phyloP scores from a whole-genome alignment of 495 filamentous ascomycete genomes.

The Lophiostoma macrostomum region DNA sequence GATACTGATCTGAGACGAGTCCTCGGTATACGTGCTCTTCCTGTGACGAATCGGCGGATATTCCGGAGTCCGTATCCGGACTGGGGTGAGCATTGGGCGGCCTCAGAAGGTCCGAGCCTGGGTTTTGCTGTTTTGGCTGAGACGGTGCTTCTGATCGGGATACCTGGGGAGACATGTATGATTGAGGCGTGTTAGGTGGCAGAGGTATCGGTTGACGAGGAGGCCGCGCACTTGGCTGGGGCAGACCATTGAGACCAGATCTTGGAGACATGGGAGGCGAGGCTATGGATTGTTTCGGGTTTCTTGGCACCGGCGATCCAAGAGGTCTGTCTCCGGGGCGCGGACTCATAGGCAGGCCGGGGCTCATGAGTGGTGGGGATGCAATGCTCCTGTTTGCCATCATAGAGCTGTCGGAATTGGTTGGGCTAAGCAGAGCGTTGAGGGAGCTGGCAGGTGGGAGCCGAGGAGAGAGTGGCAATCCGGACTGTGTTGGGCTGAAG shows the following conservation, averaged over 20 bases:
- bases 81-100: slow-evolving; percentile 36
- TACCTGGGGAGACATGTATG: slow-evolving; percentile 50
- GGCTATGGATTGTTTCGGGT: slow-evolving; percentile 53
- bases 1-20: slow-evolving; percentile 76
- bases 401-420: slow-evolving; percentile 35
- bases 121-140: slow-evolving; percentile 21
- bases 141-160: slow-evolving; percentile 30
- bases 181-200: slow-evolving; percentile 58
- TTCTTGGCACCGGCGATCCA: slow-evolving; percentile 67
- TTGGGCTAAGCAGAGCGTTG: slow-evolving; percentile 34
- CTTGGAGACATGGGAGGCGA: slow-evolving; percentile 69
- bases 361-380: slow-evolving; percentile 66
- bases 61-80: slow-evolving; percentile 40
- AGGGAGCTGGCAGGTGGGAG: slow-evolving; percentile 29
- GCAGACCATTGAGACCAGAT: slow-evolving; percentile 48
- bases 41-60: slow-evolving; percentile 37
- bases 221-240: slow-evolving; percentile 71
- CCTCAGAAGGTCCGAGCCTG: slow-evolving; percentile 26
- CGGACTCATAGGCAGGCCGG: slow-evolving; percentile 85
- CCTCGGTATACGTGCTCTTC: slow-evolving; percentile 58
- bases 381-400: slow-evolving; percentile 37
- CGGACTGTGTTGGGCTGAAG: slow-evolving; percentile 22
- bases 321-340: slow-evolving; percentile 73
- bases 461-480: slow-evolving; percentile 32
- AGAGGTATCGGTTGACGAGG: slow-evolving; percentile 64